Base-by-base conservation (phyloP, 2,329 filamentous ascomycete genomes). In the Coniochaeta sp. region DNA sequence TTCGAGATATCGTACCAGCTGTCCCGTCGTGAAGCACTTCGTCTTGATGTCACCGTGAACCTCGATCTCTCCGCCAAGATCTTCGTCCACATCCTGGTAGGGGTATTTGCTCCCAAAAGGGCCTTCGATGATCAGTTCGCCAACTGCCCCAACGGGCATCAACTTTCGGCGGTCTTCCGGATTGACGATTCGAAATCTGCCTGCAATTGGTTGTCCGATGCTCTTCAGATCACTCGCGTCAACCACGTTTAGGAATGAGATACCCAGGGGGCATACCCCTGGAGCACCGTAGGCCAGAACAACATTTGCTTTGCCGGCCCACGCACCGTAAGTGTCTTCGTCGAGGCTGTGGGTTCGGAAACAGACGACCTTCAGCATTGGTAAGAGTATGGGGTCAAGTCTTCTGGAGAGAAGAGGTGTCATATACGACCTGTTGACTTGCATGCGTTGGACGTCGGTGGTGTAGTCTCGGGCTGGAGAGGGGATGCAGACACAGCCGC, bases 41-140 rank as follows among this genome's bases (percentile, higher is more conserved):
- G 68, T 70, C 64, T 71, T 69, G 52, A 64, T 69, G 14, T 60
- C 67, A 24, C 67, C 68, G 7, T 69, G 59, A 22, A 68, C 65
- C 0, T 65, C 67, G 0, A 63, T 55, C 32, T 36, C 10, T 36
- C 14, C 34, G 10, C 4, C 9, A 9, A 64, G 59, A 30, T 68
- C 65, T 10, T 67, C 60, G 28, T 67, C 59, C 52, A 67, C 73
- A 62, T 61, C 71, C 55, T 62, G 68, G 66, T 55, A 66, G 57
- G 58, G 72, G 65, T 57, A 76, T 65, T 16, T 77, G 74, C 76
- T 74, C 2, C 75, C 75, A 7, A 80, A 66, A 0, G 81, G 81
- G 0, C 84, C 83, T 64, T 87, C 83, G 36, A 88, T 80, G 3
- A 86, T 76, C 2, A 88, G 72, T 66, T 88, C 85, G 0, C 83